Evolutionary conservation across 106 monocot genomes (phyloP), one percentile per base, ranked within the genome.

Genomic region (Dioscorea zingiberensis): DNA sequence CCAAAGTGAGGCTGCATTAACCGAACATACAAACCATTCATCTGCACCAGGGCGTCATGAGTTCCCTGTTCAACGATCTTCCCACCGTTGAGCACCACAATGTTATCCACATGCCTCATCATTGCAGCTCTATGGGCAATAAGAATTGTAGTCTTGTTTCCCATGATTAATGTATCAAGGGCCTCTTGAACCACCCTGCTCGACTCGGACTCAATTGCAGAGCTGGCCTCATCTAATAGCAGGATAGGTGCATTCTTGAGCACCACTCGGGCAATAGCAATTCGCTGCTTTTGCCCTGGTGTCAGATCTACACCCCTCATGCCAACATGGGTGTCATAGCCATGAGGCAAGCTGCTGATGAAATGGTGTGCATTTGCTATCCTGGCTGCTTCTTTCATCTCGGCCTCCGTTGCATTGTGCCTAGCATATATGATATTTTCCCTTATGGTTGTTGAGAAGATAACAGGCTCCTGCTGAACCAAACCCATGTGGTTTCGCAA

Each of bases 351-450:
- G 67, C 93, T 93, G 76, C 98, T 99, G 38, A 99, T 93, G 69
- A 99, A 99, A 78, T 99, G 98, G 67, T 99, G 98, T 2, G 98
- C 98, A 67, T 99, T 99, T 25, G 98, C 98, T 55, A 99, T 99
- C 59, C 98, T 89, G 12, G 98, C 93, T 18, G 98, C 98, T 64
- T 99, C 98, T 69, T 99, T 99, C 60, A 99, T 64, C 75, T 99
- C 98, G 16, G 80, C 86, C 65, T 99, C 98, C 1, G 93, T 84
- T 13, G 98, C 98, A 71, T 99, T 99, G 55, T 99, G 98, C 62
- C 98, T 74, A 3, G 93, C 98, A 63, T 99, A 99, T 38, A 99
- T 93, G 16, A 99, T 99, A 59, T 99, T 99, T 66, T 99, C 98
- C 53, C 89, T 78, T 25, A 99, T 93, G 24, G 89, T 93, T 25